Conservation (phyloP, 768 basidiomycete genomes). For the Porpolomopsis calyptriformis region DNA sequence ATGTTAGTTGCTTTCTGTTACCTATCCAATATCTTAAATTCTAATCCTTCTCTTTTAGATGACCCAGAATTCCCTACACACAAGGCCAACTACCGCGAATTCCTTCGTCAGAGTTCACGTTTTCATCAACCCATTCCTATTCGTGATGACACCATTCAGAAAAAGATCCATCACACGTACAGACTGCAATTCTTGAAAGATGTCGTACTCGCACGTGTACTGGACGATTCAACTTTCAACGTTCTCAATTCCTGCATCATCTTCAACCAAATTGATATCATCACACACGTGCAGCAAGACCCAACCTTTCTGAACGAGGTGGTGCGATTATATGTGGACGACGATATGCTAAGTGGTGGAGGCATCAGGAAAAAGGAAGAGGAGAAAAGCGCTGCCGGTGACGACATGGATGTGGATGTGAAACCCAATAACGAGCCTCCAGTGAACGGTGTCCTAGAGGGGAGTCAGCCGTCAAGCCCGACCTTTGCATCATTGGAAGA, state of each 20-base stretch:
- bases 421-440: conserved; percentile 18
- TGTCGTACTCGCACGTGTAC: conserved; percentile 87
- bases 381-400: conserved; percentile 22
- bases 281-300: conserved; percentile 77
- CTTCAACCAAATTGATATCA: conserved; percentile 98
- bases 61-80: conserved; percentile 95
- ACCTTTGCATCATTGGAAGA: conserved; percentile 47
- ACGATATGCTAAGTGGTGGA: conserved; percentile 44
- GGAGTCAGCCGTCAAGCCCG: not conserved
- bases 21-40: not conserved
- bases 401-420: conserved; percentile 29
- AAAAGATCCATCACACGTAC: conserved; percentile 94
- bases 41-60: conserved; percentile 36
- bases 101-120: conserved; percentile 69
- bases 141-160: conserved; percentile 59
- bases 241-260: conserved; percentile 95
- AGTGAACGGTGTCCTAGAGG: not conserved
- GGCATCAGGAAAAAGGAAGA: conserved; percentile 31
- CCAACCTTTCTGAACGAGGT: conserved; percentile 66
- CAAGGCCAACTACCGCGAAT: conserved; percentile 95
- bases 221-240: conserved; percentile 95
- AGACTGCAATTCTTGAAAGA: conserved; percentile 96
- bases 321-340: conserved; percentile 64
- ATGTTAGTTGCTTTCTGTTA: conserved; percentile 46
- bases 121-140: conserved; percentile 88